phyloP scores from a whole-genome alignment of 495 filamentous ascomycete genomes.

The Chaetomium tenue region DNA sequence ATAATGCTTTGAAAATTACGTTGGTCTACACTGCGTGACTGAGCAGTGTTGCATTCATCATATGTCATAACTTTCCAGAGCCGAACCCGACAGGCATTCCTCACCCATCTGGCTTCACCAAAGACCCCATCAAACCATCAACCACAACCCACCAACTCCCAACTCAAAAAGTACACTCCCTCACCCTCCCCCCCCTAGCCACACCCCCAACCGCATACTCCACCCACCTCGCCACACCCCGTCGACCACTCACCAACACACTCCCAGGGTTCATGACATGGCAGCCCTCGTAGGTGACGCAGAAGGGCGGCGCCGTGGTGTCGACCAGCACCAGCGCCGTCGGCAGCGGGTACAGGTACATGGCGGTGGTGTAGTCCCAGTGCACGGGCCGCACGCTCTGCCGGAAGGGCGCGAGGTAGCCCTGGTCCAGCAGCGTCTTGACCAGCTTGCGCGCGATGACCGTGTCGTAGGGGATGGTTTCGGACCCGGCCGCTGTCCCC shows the following conservation, averaged over 20 bases:
- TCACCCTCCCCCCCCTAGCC: conserved; percentile 47
- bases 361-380: conserved; percentile 74
- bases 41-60: too few relatives aligned
- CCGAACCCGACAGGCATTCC: too few relatives aligned
- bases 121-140: neutral
- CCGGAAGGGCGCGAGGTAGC: conserved; percentile 81
- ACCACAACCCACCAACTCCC: neutral
- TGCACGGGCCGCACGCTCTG: conserved; percentile 71
- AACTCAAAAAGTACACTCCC: conserved; percentile 46
- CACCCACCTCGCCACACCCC: conserved; percentile 71
- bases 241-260: conserved; percentile 61
- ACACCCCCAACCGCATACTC: conserved; percentile 72
- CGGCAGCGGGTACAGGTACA: conserved; percentile 85
- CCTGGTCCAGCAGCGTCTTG: conserved; percentile 92
- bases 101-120: neutral
- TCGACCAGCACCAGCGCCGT: conserved; percentile 80
- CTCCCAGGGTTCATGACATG: conserved; percentile 92
- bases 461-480: conserved; percentile 48
- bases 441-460: conserved; percentile 74
- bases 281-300: conserved; percentile 88
- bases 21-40: too few relatives aligned
- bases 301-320: conserved; percentile 73
- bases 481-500: neutral
- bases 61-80: too few relatives aligned
- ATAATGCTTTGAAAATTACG: too few relatives aligned